Conservation (phyloP, 1,284 basidiomycete genomes). For the Marasmius oreades region DNA sequence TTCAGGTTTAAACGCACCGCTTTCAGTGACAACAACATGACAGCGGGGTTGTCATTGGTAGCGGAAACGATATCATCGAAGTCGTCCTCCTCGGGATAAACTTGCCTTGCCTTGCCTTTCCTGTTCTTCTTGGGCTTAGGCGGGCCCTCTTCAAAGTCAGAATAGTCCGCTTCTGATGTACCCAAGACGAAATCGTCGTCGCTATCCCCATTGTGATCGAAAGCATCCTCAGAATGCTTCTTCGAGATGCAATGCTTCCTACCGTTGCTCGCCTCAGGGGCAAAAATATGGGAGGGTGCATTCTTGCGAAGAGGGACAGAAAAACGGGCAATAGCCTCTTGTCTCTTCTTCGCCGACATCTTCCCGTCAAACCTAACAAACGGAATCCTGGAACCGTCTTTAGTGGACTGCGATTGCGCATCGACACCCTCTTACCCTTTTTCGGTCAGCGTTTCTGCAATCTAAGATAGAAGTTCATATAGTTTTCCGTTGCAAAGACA, state of each 20-base stretch:
- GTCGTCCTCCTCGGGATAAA: background rate
- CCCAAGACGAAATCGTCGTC: conserved; percentile 28
- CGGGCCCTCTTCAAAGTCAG: conserved; percentile 40
- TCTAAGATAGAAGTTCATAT: conserved; percentile 36
- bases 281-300: conserved; percentile 8
- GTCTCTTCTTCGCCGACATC: conserved; percentile 74
- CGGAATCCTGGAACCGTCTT: conserved; percentile 46
- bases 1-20: conserved; percentile 33
- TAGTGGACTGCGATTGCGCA: conserved; percentile 10
- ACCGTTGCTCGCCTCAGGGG: background rate
- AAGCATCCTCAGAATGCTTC: conserved; percentile 5
- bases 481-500: background rate
- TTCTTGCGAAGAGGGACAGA: conserved; percentile 47
- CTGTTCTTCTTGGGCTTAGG: conserved; percentile 32
- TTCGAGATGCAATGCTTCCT: background rate
- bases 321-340: conserved; percentile 75
- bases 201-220: conserved; percentile 27
- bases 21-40: conserved; percentile 88
- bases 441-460: conserved; percentile 64
- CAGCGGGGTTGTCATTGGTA: conserved; percentile 53
- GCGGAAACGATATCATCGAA: conserved; percentile 3
- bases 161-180: conserved; percentile 27
- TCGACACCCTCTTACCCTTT: conserved; percentile 45
- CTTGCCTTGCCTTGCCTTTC: conserved; percentile 30
- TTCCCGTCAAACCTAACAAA: conserved; percentile 81